phyloP scores from a whole-genome alignment of 331 rosid genomes.

The Acacia concinna region DNA sequence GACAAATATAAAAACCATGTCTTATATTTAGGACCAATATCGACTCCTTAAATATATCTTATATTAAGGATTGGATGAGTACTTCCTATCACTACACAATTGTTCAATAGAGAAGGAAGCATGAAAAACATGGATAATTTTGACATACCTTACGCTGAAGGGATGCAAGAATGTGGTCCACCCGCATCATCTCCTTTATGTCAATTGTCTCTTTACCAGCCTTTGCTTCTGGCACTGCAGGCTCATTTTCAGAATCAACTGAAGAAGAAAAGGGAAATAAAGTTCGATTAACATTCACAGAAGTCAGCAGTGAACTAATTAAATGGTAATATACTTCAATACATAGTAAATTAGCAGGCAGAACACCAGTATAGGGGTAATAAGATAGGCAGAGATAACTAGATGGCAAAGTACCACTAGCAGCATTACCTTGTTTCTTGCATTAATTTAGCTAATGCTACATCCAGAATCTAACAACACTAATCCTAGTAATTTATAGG shows the following conservation, averaged over 20 bases:
- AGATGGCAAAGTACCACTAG: constrained; percentile 18
- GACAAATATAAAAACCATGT: too few species aligned
- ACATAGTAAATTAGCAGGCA: not conserved
- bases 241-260: constrained; percentile 78
- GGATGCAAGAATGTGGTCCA: constrained; percentile 84
- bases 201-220: constrained; percentile 68
- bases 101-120: constrained; percentile 22
- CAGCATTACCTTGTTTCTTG: not conserved
- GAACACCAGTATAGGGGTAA: not conserved
- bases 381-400: not conserved
- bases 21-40: too few species aligned
- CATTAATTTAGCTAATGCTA: not conserved
- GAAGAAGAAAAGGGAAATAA: constrained; percentile 40
- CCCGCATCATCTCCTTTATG: constrained; percentile 70
- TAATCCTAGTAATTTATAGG: not conserved
- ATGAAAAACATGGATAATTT: not conserved
- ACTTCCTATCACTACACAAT: not conserved
- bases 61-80: too few species aligned
- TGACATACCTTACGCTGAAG: constrained; percentile 71
- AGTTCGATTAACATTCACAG: constrained; percentile 25
- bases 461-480: constrained; percentile 3
- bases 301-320: constrained; percentile 17
- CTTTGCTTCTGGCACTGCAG: constrained; percentile 56
- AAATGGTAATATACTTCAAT: constrained; percentile 9
- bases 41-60: too few species aligned